Evolutionary conservation across 116 monocot genomes (phyloP), one percentile per base, ranked within the genome.

Genomic region (Papilionanthe hybrid): DNA sequence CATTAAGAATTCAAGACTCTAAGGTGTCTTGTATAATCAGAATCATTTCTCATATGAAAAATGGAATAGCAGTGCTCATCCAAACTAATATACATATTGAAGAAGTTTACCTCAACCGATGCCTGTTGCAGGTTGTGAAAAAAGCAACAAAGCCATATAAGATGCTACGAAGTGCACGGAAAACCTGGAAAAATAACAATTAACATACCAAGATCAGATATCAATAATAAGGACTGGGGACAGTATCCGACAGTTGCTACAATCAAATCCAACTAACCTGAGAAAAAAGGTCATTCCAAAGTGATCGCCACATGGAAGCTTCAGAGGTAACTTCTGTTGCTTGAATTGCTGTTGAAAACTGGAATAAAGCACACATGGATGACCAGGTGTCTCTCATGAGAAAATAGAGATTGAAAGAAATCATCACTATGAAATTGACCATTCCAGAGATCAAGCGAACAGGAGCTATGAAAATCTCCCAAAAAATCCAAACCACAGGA

Each of bases 81-180:
- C 37, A 32, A 29, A 69, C 69, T 17, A 73, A 73, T 44, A 44
- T 13, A 72, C 42, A 44, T 37, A 73, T 18, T 73, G 8, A 6
- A 12, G 45, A 69, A 27, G 27, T 42, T 60, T 91, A 97, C 97
- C 97, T 97, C 56, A 97, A 80, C 6, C 97, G 92, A 79, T 97
- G 97, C 74, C 97, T 87, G 71, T 97, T 97, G 86, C 92, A 92
- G 28, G 91, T 81, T 56, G 94, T 77, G 78, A 91, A 94, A 75
- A 97, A 97, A 17, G 97, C 92, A 86, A 94, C 88, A 72, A 97
- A 88, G 65, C 97, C 97, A 86, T 94, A 91, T 30, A 97, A 27
- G 82, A 97, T 91, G 66, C 94, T 94, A 56, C 87, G 86, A 47
- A 92, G 37, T 68, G 94, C 97, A 86, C 91, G 92, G 19, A 97